Evolutionary conservation across 2,329 filamentous ascomycete species (phyloP).

Genomic region (Fusarium sp.): DNA sequence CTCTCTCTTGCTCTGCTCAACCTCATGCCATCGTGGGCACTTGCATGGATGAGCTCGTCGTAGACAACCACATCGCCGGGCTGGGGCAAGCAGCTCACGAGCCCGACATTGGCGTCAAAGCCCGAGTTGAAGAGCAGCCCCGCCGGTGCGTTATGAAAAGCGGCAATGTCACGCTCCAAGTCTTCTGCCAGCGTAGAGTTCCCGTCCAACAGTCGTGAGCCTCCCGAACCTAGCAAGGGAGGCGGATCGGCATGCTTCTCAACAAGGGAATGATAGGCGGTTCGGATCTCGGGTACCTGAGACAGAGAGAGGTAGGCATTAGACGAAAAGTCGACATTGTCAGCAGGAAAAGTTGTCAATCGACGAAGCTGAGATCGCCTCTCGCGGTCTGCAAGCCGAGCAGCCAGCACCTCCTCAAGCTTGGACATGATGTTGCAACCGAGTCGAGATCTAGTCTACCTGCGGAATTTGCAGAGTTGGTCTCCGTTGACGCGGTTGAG

Average conservation of each 20-base stretch:
- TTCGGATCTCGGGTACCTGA: conserved; percentile 58
- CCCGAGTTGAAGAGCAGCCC: conserved; percentile 67
- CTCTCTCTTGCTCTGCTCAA: conserved; percentile 63
- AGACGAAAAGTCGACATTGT: conserved; percentile 79
- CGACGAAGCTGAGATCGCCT: conserved; percentile 53
- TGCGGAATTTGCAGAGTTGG: conserved; percentile 29
- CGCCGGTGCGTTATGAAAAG: conserved; percentile 56
- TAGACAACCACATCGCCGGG: conserved; percentile 71
- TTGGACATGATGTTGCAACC: conserved; percentile 6
- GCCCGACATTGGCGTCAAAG: conserved; percentile 71
- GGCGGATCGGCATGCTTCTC: conserved; percentile 33
- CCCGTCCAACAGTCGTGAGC: conserved; percentile 63
- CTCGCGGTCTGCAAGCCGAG: conserved; percentile 44
- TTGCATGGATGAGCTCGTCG: conserved; percentile 81
- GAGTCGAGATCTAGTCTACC: neutral
- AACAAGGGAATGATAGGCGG: conserved; percentile 66
- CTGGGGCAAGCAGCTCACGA: conserved; percentile 69
- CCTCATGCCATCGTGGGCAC: conserved; percentile 79
- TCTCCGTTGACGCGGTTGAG: conserved; percentile 18
- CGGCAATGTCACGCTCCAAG: conserved; percentile 58
- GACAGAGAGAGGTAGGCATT: conserved; percentile 84
- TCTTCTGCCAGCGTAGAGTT: conserved; percentile 56
- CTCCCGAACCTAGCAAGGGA: conserved; percentile 57
- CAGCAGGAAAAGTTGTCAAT: conserved; percentile 68
- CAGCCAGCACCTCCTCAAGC: conserved; percentile 45